Percentiles rank a stretch among this genome's conserved stretches.
These are phyloP conservation scores for Cryphonectria naterciae DNA, from an alignment of 2,329 filamentous ascomycete genomes.

Conservation along the genomic window DNA sequence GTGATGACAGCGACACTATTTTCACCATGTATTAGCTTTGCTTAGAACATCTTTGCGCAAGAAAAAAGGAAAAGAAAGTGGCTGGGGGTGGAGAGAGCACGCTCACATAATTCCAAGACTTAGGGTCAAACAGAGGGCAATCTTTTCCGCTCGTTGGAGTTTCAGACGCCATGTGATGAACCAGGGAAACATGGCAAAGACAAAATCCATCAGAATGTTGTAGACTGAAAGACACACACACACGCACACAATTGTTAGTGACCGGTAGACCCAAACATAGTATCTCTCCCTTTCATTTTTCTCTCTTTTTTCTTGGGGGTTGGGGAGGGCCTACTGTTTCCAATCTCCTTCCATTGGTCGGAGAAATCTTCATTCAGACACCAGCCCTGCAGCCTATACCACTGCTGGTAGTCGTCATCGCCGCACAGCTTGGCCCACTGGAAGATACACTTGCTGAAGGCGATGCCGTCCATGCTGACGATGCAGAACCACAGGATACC, in stretches of 20 bases:
- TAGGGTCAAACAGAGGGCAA: slow-evolving; percentile 54
- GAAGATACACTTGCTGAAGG: slow-evolving; percentile 51
- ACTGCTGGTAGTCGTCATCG: slow-evolving; percentile 48
- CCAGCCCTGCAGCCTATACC: slow-evolving; percentile 49
- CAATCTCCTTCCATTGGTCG: slow-evolving; percentile 52
- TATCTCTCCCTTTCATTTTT: no score
- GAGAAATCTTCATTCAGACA: slow-evolving; percentile 46
- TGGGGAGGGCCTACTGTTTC: slow-evolving; percentile 45
- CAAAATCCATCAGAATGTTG: slow-evolving; percentile 58
- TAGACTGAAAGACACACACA: slow-evolving; percentile 43
- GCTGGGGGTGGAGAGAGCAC: neutral
- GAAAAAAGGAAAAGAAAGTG: neutral
- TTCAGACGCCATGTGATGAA: slow-evolving; percentile 52
- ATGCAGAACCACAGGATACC: slow-evolving; percentile 55
- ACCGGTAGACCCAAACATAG: no score
- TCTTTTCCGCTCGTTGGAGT: slow-evolving; percentile 53
- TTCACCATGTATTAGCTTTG: neutral
- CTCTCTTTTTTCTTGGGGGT: no score
- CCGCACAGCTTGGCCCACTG: slow-evolving; percentile 54
- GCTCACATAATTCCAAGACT: slow-evolving; percentile 52
- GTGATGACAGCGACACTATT: slow-evolving; percentile 50
- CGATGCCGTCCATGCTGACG: slow-evolving; percentile 51
- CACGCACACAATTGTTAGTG: neutral
- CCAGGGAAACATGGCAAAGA: slow-evolving; percentile 55
- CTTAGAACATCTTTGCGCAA: no score